Percentiles rank a stretch among this genome's conserved stretches.
Evolutionary conservation across 768 basidiomycete genomes (phyloP).

Genomic region (Phylloporus sp.): DNA sequence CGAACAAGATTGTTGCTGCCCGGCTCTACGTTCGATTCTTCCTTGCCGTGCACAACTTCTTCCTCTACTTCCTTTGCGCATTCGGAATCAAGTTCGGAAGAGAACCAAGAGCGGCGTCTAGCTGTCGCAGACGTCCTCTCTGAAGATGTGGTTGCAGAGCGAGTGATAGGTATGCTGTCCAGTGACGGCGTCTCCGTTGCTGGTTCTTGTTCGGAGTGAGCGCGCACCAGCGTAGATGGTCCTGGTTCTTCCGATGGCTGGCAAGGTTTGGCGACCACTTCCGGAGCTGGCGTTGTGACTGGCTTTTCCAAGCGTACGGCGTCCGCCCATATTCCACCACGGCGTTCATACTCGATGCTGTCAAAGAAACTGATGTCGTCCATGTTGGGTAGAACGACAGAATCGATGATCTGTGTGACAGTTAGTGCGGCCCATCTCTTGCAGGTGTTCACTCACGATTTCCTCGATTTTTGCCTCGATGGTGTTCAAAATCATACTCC

Average conservation of each 20-base stretch:
- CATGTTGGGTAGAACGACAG: conserved; percentile 95
- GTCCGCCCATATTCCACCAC: conserved; percentile 90
- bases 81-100: conserved; percentile 30
- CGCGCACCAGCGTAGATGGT: conserved; percentile 11
- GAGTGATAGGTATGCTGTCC: conserved; percentile 20
- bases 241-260: conserved; percentile 34
- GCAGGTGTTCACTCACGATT: conserved; percentile 50
- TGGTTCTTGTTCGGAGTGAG: conserved; percentile 31
- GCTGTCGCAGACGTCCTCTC: conserved; percentile 25
- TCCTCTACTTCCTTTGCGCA: conserved; percentile 24
- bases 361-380: conserved; percentile 97
- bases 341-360: conserved; percentile 52
- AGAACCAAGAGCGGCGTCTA: conserved; percentile 56
- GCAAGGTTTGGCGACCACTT: conserved; percentile 3
- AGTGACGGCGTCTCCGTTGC: conserved; percentile 18
- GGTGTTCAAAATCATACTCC: conserved; percentile 85
- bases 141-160: conserved; percentile 22
- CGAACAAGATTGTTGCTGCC: conserved; percentile 33
- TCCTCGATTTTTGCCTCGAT: conserved; percentile 88
- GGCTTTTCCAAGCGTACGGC: conserved; percentile 46
- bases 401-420: conserved; percentile 75
- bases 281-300: conserved; percentile 10
- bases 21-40: conserved; percentile 31
- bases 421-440: conserved; percentile 50
- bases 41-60: conserved; percentile 13